Evolutionary conservation across 2,329 filamentous ascomycete species (phyloP), one percentile per base, ranked within the genome.

Genomic region (Chlorencoelia australis): DNA sequence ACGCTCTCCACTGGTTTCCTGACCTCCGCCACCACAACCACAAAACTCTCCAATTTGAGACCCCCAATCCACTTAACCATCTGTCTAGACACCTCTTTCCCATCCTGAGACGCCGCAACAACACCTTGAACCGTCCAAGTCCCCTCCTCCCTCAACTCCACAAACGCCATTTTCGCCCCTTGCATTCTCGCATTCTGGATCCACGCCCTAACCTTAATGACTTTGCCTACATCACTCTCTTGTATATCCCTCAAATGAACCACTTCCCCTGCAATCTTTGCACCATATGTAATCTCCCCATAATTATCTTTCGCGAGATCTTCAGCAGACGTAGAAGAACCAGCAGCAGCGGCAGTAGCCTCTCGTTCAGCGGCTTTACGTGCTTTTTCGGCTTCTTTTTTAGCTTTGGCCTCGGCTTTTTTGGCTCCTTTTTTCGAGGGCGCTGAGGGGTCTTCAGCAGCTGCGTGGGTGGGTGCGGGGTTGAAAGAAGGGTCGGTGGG

Each of bases 41-140:
- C 78, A 50, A 82, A 87, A 50, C 81, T 86, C 68, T 95, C 89
- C 30, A 80, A 69, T 54, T 75, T 81, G 48, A 94, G 64, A 28
- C 67, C 71, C 31, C 74, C 75, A 33, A 82, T 77, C 75, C 83
- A 96, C 66, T 96, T 96, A 57, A 95, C 84, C 89, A 96, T 96
- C 62, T 84, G 86, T 58, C 79, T 80, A 44, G 75, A 82, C 24
- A 87, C 73, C 5, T 64, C 63, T 33, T 64, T 71, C 22, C 69
- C 76, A 52, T 86, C 75, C 56, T 68, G 62, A 53, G 73, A 74
- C 32, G 75, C 80, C 13, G 72, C 70, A 11, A 86, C 67, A 24
- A 95, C 80, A 34, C 81, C 86, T 66, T 95, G 88, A 25, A 95
- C 79, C 17, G 79, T 81, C 68, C 82, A 79, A 53, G 78, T 72